Evolutionary conservation across 306 rosid genomes (phyloP).

Genomic region (Cicer bijugum): DNA sequence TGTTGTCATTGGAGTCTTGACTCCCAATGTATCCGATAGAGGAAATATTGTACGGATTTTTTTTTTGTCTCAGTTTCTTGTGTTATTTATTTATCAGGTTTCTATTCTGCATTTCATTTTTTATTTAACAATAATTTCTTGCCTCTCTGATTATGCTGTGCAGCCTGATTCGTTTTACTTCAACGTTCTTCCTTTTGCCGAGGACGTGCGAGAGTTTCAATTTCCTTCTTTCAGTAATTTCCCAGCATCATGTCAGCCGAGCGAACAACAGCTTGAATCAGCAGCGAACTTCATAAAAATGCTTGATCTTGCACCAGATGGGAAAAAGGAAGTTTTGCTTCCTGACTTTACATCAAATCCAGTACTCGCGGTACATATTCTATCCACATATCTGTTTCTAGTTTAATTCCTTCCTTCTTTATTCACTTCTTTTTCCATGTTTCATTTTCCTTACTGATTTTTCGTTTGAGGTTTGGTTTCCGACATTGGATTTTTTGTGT

Average conservation of each 20-base stretch:
- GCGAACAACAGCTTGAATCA: constrained; percentile 76
- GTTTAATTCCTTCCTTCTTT: constrained; percentile 12
- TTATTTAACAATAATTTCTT: constrained; percentile 29
- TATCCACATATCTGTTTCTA: constrained; percentile 28
- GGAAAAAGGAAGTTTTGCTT: constrained; percentile 65
- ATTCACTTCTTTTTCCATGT: not conserved
- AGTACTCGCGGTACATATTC: constrained; percentile 70
- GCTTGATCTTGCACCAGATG: constrained; percentile 79
- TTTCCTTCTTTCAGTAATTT: constrained; percentile 74
- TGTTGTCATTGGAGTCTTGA: constrained; percentile 76
- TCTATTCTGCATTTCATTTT: constrained; percentile 36
- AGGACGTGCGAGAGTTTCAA: constrained; percentile 91
- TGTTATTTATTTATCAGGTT: constrained; percentile 16
- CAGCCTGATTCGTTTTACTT: constrained; percentile 92
- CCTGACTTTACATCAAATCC: constrained; percentile 89
- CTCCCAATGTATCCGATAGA: constrained; percentile 71
- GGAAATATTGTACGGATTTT: constrained; percentile 66
- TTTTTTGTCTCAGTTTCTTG: constrained; percentile 18
- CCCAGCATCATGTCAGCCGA: constrained; percentile 71
- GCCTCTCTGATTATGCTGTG: constrained; percentile 44
- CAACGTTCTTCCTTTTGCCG: constrained; percentile 83
- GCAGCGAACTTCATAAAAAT: constrained; percentile 68
- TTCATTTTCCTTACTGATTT: constrained; percentile 19
- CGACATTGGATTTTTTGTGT: not conserved
- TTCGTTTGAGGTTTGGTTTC: constrained; percentile 3